A percentile compares a stretch with the other conserved stretches of the same genome.
Conservation (phyloP, 2,329 filamentous ascomycete genomes). For the Fusarium musae region DNA sequence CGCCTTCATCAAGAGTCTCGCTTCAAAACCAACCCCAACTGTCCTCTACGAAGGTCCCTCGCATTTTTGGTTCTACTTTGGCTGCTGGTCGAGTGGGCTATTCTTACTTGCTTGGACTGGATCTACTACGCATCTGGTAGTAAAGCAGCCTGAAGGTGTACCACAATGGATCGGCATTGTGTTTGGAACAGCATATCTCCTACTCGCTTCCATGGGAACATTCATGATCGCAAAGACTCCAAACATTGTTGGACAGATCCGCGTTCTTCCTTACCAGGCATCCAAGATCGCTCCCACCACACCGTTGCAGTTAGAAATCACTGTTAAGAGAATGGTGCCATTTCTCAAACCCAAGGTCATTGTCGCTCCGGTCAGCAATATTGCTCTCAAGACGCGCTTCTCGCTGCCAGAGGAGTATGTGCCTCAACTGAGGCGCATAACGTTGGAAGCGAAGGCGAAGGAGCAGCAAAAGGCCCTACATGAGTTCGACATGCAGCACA, state of each 20-base stretch:
- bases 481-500: constrained; percentile 65
- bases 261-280: constrained; percentile 58
- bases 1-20: constrained; percentile 66
- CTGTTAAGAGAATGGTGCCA: constrained; percentile 61
- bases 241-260: constrained; percentile 68
- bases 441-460: constrained; percentile 51
- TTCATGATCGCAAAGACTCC: constrained; percentile 68
- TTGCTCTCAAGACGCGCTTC: constrained; percentile 52
- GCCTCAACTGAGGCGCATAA: constrained; percentile 48
- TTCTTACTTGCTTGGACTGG: constrained; percentile 53
- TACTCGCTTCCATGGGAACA: constrained; percentile 69
- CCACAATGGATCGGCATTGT: constrained; percentile 66
- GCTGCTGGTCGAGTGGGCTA: constrained; percentile 66
- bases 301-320: constrained; percentile 62
- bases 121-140: constrained; percentile 48
- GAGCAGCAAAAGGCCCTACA: constrained; percentile 52
- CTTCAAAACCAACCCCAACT: constrained; percentile 65
- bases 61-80: constrained; percentile 70
- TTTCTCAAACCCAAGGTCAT: constrained; percentile 58
- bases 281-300: constrained; percentile 28
- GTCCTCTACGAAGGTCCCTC: constrained; percentile 73
- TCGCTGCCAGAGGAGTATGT: constrained; percentile 53
- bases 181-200: constrained; percentile 67
- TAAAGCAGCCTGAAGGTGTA: constrained; percentile 59
- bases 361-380: constrained; percentile 49